Conservation (phyloP, 257 asterid species). For the Rehmannia glutinosa region DNA sequence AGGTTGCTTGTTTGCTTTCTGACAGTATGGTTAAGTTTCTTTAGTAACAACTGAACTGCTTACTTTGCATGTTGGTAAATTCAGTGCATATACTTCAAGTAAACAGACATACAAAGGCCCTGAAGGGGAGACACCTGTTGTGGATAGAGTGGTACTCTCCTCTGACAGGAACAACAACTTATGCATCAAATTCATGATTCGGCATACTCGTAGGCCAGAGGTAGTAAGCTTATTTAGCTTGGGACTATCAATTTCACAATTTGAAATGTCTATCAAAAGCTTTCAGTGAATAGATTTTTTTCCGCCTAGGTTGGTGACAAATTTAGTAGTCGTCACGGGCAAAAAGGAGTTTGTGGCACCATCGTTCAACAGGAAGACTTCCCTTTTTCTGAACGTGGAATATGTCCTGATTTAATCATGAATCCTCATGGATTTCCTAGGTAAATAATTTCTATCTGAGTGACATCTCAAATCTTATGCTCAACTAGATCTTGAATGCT, state of each 20-base stretch:
- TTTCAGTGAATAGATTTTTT: neutral
- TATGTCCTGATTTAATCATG: constrained; percentile 98
- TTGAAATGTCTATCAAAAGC: neutral
- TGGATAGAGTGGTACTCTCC: constrained; percentile 81
- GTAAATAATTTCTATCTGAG: constrained; percentile 27
- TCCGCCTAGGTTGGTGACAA: constrained; percentile 79
- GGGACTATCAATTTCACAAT: neutral
- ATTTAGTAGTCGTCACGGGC: constrained; percentile 98
- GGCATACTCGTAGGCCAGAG: constrained; percentile 99
- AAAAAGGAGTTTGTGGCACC: constrained; percentile 97
- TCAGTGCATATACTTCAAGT: constrained; percentile 55
- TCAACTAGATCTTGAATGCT: neutral
- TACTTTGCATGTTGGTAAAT: constrained; percentile 18
- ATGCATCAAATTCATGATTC: constrained; percentile 74
- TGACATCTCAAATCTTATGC: neutral
- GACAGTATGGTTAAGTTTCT: constrained; percentile 6
- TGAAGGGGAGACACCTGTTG: constrained; percentile 76
- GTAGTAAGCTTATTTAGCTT: constrained; percentile 26
- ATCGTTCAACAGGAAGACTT: constrained; percentile 93
- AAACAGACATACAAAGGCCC: constrained; percentile 60
- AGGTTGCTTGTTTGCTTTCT: constrained; percentile 38
- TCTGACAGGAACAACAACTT: constrained; percentile 62
- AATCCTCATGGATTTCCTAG: constrained; percentile 99
- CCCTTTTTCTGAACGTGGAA: constrained; percentile 96
- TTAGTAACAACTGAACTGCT: neutral